Conservation (phyloP, 2,329 filamentous ascomycete genomes). For the Aspergillus caelatus region DNA sequence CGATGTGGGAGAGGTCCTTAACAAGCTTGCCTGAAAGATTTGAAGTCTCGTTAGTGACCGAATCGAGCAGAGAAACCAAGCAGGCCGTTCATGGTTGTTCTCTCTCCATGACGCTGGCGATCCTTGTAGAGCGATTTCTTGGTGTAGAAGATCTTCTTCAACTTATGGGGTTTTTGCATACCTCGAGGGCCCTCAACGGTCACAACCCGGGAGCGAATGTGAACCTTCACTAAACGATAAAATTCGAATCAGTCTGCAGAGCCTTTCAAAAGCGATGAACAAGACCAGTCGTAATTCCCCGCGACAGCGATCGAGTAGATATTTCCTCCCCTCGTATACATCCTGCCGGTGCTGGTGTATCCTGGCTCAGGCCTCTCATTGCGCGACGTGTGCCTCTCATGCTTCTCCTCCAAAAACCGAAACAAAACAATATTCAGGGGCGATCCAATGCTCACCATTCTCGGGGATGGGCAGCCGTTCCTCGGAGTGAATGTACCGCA, state of each 20-base stretch:
- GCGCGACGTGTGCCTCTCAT: conserved; percentile 5
- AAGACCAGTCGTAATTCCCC: conserved; percentile 4
- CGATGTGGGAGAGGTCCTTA: conserved; percentile 95
- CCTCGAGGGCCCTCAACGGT: conserved; percentile 96
- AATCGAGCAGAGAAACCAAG: background rate
- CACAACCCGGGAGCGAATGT: conserved; percentile 95
- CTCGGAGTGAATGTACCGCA: conserved; percentile 99
- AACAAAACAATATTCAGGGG: conserved; percentile 31
- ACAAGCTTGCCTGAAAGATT: conserved; percentile 75
- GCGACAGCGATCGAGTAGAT: conserved; percentile 9
- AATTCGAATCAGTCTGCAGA: conserved; percentile 30
- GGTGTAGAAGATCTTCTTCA: conserved; percentile 4
- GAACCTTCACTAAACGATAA: conserved; percentile 78
- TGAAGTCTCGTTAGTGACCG: conserved; percentile 3
- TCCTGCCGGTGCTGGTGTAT: conserved; percentile 8
- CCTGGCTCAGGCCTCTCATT: conserved; percentile 1
- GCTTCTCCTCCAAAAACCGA: conserved; percentile 16
- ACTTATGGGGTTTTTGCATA: conserved; percentile 47
- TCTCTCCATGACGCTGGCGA: background rate
- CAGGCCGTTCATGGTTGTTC: background rate
- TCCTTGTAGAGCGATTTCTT: background rate
- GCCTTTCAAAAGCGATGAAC: conserved; percentile 7
- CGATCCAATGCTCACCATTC: conserved; percentile 73
- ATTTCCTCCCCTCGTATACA: conserved; percentile 15
- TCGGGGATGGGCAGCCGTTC: conserved; percentile 95